Evolutionary conservation across 179 eudicot species (phyloP), one percentile per base, ranked within the genome.

Genomic region (Corrigiola litoralis): DNA sequence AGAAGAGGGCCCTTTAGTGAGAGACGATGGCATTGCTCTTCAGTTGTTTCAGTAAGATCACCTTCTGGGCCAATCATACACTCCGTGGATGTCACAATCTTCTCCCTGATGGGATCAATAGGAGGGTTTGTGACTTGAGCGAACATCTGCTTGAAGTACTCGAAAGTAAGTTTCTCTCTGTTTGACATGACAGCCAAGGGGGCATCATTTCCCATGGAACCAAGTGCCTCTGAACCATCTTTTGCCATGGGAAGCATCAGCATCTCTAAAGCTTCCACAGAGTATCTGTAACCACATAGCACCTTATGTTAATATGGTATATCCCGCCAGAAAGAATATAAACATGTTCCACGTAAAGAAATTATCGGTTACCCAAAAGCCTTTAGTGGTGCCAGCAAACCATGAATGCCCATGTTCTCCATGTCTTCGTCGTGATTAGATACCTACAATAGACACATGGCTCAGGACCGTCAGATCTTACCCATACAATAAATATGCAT

Each of bases 61-160:
- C 99, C 99, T 73, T 95, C 99, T 20, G 99, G 97, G 61, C 99
- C 99, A 55, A 95, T 80, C 99, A 95, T 95, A 86, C 99, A 95
- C 67, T 92, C 90, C 91, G 84, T 95, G 45, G 99, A 95, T 38
- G 99, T 95, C 68, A 95, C 99, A 40, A 95, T 87, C 77, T 95
- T 92, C 80, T 95, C 99, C 54, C 99, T 58, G 18, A 95, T 95
- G 66, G 99, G 99, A 75, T 95, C 99, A 51, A 95, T 95, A 8
- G 99, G 99, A 54, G 99, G 99, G 72, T 95, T 95, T 31, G 97
- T 92, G 34, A 95, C 99, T 74, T 95, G 99, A 70, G 99, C 99
- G 81, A 95, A 95, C 95, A 95, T 81, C 80, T 95, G 99, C 72
- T 95, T 95, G 73, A 95, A 92, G 82, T 95, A 95, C 67, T 95